Evolutionary conservation across 345 rosid species (phyloP), one percentile per base, ranked within the genome.

Genomic region (Geranium brycei): DNA sequence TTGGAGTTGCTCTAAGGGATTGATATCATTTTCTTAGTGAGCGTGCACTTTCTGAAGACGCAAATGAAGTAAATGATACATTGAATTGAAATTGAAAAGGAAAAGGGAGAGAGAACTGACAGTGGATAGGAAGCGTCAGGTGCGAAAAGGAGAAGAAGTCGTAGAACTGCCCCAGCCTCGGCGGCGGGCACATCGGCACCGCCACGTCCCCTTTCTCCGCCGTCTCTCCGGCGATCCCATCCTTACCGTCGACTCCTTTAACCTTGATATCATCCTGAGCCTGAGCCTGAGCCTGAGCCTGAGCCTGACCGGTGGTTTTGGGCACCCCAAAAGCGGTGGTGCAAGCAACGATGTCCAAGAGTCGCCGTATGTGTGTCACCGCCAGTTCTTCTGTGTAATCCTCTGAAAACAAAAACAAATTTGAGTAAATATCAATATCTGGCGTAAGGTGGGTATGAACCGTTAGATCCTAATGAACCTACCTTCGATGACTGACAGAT

Each of bases 331-430:
- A 92, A 64, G 78, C 75, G 74, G 85, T 86, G 63, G 95, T 77
- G 84, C 97, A 89, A 47, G 97, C 90, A 31, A 90, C 90, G 58
- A 92, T 86, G 80, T 92, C 97, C 19, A 92, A 87, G 58, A 92
- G 85, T 59, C 96, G 81, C 64, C 96, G 91, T 55, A 90, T 80
- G 80, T 90, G 95, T 31, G 84, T 78, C 62, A 85, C 72, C 62
- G 91, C 87, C 61, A 71, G 82, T 53, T 83, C 95, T 72, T 89
- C 90, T 3, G 79, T 74, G 66, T 90, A 92, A 53, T 87, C 97
- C 90, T 92, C 98, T 92, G 86, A 76, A 35, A 35, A 4, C 41
- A 35, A 4, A 35, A 35, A 35, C 10, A 23, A 23, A 23, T 35
- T 35, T 7, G 41, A 35, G 41, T 35, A 35, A 4, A 35, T 4